A percentile compares a stretch with the other conserved stretches of the same genome.
phyloP scores from a whole-genome alignment of 225 moss, liverwort and hornwort genomes.

The Pleurozium schreberi region DNA sequence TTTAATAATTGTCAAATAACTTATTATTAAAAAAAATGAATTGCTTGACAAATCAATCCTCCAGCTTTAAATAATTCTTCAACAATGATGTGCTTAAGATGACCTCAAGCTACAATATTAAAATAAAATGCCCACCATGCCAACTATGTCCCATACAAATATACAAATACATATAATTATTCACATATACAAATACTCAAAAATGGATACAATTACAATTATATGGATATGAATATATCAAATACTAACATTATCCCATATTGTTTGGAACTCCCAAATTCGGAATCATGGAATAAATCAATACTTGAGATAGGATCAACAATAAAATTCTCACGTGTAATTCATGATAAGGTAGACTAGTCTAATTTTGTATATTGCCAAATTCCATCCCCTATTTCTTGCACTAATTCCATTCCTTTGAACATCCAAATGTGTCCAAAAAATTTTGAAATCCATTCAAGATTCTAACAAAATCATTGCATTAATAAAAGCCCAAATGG shows the following conservation, averaged over 20 bases:
- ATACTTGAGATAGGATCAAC: neutral
- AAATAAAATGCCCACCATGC: neutral
- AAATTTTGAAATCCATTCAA: no score
- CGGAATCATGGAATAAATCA: neutral
- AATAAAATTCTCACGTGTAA: neutral
- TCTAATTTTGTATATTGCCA: no score
- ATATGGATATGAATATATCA: neutral
- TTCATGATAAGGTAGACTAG: no score
- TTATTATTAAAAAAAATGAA: neutral
- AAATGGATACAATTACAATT: neutral
- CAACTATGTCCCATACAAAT: fast-evolving
- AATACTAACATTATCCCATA: fast-evolving
- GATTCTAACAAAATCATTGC: no score
- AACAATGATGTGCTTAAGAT: fast-evolving
- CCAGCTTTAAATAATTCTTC: neutral
- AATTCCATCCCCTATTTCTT: no score
- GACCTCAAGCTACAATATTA: neutral
- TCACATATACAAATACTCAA: neutral
- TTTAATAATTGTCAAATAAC: neutral
- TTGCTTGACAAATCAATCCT: fast-evolving
- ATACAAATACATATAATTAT: no score
- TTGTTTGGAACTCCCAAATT: neutral
- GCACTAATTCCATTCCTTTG: no score
- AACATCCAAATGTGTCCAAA: no score
- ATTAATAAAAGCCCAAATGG: no score